These are phyloP conservation scores for Stentor roeselii DNA, from an alignment of 73 alveolate species.

Conservation along the genomic window DNA sequence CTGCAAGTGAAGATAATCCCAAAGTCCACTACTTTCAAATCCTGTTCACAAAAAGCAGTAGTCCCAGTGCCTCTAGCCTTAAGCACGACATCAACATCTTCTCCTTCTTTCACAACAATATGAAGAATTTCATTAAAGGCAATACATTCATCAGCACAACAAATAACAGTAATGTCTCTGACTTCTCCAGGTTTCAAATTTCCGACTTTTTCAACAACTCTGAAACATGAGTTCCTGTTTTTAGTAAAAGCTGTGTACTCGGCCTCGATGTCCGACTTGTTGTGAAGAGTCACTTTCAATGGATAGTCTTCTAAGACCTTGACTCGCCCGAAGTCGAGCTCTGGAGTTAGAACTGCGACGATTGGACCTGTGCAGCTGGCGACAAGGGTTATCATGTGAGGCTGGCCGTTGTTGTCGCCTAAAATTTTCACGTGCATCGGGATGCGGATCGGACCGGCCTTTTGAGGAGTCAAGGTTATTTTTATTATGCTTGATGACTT, in stretches of 20 bases:
- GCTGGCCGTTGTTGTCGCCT: constrained; percentile 56
- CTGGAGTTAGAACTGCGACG: constrained; percentile 81
- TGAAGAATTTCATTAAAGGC: constrained; percentile 88
- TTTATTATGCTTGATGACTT: constrained; percentile 77
- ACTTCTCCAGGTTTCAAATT: constrained; percentile 91
- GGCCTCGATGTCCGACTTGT: constrained; percentile 95
- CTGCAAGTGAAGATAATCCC: constrained; percentile 97
- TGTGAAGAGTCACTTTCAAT: constrained; percentile 73
- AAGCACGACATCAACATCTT: constrained; percentile 95
- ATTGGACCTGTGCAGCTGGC: constrained; percentile 98
- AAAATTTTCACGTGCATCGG: constrained; percentile 67
- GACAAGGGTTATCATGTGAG: constrained; percentile 80
- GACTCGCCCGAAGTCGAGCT: constrained; percentile 91
- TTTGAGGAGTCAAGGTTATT: constrained; percentile 88
- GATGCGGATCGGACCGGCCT: constrained; percentile 81
- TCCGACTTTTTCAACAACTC: constrained; percentile 83
- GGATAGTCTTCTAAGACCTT: constrained; percentile 88
- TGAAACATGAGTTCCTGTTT: constrained; percentile 80
- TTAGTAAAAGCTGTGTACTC: constrained; percentile 97
- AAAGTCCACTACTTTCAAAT: constrained; percentile 91
- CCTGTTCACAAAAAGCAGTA: constrained; percentile 89
- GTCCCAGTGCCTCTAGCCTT: constrained; percentile 99
- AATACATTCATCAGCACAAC: constrained; percentile 97
- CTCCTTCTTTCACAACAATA: constrained; percentile 97
- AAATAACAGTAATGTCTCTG: constrained; percentile 88